Conservation (phyloP, 2,329 filamentous ascomycete species). For the Fusarium chuoi region DNA sequence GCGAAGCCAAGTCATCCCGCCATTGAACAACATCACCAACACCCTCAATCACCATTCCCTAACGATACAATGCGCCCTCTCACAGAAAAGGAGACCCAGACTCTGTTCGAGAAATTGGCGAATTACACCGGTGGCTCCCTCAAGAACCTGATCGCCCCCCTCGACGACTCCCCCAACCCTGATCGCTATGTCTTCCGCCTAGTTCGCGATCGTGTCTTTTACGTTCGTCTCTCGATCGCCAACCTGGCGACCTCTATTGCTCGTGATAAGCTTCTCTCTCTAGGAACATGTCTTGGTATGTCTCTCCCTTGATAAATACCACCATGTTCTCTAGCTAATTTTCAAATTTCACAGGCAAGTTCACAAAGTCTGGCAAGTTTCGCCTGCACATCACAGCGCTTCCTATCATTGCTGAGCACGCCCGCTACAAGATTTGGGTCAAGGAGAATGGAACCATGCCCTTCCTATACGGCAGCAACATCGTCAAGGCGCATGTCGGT, state of each 20-base stretch:
- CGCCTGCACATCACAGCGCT: constrained; percentile 90
- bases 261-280: constrained; percentile 81
- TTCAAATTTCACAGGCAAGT: constrained; percentile 71
- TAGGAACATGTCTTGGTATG: constrained; percentile 84
- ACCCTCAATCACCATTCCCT: constrained; percentile 16
- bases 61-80: constrained; percentile 76
- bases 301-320: background rate
- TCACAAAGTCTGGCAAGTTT: constrained; percentile 97
- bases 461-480: constrained; percentile 92
- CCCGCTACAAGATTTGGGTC: constrained; percentile 96
- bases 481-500: constrained; percentile 77
- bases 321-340: constrained; percentile 16
- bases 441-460: constrained; percentile 98
- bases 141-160: constrained; percentile 82
- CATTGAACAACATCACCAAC: constrained; percentile 17
- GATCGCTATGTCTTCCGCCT: constrained; percentile 90
- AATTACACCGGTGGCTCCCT: constrained; percentile 91
- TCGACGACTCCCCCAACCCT: constrained; percentile 72
- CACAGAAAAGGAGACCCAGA: constrained; percentile 81
- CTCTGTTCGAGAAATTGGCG: constrained; percentile 91
- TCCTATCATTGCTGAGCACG: constrained; percentile 88
- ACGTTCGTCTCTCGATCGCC: constrained; percentile 87
- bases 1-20: background rate
- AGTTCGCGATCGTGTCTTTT: constrained; percentile 87
- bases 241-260: constrained; percentile 90